Conservation (phyloP, 2,329 filamentous ascomycete genomes). For the Dothistroma septosporum region DNA sequence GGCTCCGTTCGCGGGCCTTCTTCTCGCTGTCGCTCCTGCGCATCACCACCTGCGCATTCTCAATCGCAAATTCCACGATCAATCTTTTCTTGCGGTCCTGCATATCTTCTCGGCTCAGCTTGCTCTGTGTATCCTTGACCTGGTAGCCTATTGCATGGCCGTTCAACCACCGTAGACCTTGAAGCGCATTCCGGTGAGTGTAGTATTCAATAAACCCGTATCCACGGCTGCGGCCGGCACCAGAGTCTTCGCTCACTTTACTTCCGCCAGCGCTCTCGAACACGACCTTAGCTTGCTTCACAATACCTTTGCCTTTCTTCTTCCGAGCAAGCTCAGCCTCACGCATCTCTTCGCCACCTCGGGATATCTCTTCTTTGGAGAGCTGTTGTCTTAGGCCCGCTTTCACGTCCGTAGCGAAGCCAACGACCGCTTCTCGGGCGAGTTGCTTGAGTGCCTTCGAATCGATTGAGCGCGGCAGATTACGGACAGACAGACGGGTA, state of each 20-base stretch:
- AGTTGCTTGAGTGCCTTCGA: conserved; percentile 89
- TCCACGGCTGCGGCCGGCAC: conserved; percentile 78
- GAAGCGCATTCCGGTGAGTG: conserved; percentile 87
- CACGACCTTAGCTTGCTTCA: conserved; percentile 90
- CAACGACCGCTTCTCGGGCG: conserved; percentile 86
- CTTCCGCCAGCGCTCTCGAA: conserved; percentile 83
- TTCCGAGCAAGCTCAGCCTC: conserved; percentile 77
- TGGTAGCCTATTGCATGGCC: conserved; percentile 60
- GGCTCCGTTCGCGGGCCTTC: conserved; percentile 48
- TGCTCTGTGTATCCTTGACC: conserved; percentile 40
- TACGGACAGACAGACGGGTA: conserved; percentile 85
- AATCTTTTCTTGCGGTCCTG: conserved; percentile 79
- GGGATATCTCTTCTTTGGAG: conserved; percentile 81
- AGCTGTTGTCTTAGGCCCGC: conserved; percentile 68
- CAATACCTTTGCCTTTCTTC: conserved; percentile 76
- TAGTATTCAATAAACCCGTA: conserved; percentile 98
- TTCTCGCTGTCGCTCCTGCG: conserved; percentile 64
- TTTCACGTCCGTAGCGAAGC: conserved; percentile 88
- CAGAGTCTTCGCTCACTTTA: conserved; percentile 73
- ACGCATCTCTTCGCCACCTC: conserved; percentile 74
- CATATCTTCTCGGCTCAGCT: conserved; percentile 40
- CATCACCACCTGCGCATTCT: conserved; percentile 93
- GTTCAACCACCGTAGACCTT: conserved; percentile 92
- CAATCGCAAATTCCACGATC: conserved; percentile 95
- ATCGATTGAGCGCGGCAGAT: conserved; percentile 76